Evolutionary conservation across 2,329 filamentous ascomycete genomes (phyloP).

Genomic region (Geosmithia flava): DNA sequence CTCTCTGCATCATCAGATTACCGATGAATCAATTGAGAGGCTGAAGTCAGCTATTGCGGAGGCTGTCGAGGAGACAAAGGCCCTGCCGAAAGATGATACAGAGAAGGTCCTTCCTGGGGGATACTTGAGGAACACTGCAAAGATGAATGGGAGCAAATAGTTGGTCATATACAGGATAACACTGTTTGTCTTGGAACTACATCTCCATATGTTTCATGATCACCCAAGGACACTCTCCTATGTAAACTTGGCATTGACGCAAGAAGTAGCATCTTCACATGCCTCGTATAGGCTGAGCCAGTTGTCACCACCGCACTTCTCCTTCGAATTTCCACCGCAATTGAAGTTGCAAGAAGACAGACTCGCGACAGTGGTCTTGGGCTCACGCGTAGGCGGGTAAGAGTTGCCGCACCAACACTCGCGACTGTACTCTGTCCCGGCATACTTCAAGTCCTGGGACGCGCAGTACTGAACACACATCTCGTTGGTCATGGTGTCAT

Average conservation of each 20-base stretch:
- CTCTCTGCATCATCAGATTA: conserved; percentile 2
- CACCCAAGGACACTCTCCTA: too few relatives aligned
- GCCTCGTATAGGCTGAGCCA: too few relatives aligned
- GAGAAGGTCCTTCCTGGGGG: not conserved
- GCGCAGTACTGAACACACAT: conserved; percentile 1
- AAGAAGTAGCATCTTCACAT: too few relatives aligned
- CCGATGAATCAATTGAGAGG: not conserved
- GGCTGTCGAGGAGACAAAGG: not conserved
- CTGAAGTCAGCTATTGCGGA: not conserved
- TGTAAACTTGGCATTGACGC: too few relatives aligned
- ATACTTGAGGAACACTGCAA: not conserved
- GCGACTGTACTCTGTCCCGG: conserved; percentile 8
- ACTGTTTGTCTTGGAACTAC: too few relatives aligned
- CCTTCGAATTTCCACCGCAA: not conserved
- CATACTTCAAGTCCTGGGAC: conserved; percentile 5
- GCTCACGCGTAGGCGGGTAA: conserved; percentile 1
- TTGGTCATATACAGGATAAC: too few relatives aligned
- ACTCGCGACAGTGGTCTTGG: conserved; percentile 3
- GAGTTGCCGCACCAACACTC: conserved; percentile 10
- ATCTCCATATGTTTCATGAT: too few relatives aligned
- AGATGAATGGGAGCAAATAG: not conserved
- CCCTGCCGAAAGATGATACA: not conserved
- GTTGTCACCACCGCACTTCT: too few relatives aligned
- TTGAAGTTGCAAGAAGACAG: not conserved
- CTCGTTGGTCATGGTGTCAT: too few relatives aligned